Base-by-base conservation (phyloP, 768 basidiomycete genomes). In the Lactarius trivialis region DNA sequence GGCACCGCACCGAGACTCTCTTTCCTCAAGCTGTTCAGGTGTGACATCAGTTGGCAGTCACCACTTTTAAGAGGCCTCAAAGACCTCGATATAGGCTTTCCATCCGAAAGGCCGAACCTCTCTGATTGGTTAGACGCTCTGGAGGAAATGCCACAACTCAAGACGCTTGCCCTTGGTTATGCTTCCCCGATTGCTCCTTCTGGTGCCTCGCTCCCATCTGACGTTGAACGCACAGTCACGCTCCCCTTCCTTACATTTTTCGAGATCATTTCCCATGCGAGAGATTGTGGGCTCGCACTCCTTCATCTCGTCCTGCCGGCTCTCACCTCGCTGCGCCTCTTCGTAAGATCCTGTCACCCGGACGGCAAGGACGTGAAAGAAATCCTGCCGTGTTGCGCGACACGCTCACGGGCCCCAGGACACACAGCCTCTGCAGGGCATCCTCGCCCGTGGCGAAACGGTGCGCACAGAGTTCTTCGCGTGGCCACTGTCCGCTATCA, bases 61-160 rank as follows among this genome's bases (percentile, higher is more conserved):
- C 26, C 61, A 21, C 54, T 62, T 26, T 34, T 65, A 9, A 58
- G 45, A 24, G 33, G 57, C 34, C 21, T 65, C 17, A 36, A 15
- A n/a, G n/a, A 17, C 17, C 53, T 65, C 14, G 36, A 36, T 2
- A 36, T 36, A 36, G 2, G 12, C 5, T 60, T 51, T 4, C 6
- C 9, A n/a, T n/a, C n/a, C n/a, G n/a, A n/a, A 11, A 28, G 58
- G 30, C 59, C 59, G 14, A 60, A 15, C n/a, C 30, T 52, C n/a
- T 19, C 17, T 8, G 8, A 28, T 19, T n/a, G n/a, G n/a, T n/a
- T n/a, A n/a, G n/a, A n/a, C n/a, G n/a, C n/a, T n/a, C n/a, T n/a
- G n/a, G n/a, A n/a, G n/a, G n/a, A n/a, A n/a, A n/a, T n/a, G n/a
- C n/a, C n/a, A n/a, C n/a, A n/a, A n/a, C n/a, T n/a, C n/a, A n/a